Conservation (phyloP, 305 asterid species). For the Euphrasia arctica region DNA sequence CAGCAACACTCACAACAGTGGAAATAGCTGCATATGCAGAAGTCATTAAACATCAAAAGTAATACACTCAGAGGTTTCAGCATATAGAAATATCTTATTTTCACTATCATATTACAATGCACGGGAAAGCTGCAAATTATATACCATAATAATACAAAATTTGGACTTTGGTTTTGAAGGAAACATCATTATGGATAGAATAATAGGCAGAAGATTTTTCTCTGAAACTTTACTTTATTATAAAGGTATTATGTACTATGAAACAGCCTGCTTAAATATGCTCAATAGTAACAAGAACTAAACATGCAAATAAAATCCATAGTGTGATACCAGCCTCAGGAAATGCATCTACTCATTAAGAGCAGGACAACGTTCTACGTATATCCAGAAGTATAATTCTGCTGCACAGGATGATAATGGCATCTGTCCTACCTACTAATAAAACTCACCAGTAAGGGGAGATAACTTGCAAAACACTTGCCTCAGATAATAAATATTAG, state of each 20-base stretch:
- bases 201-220: background rate
- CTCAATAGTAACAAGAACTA: background rate
- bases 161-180: background rate
- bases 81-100: background rate
- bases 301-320: background rate
- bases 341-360: background rate
- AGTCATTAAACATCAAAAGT: conserved; percentile 12
- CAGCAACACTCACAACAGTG: conserved; percentile 75
- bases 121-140: background rate
- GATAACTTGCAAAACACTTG: conserved; percentile 1
- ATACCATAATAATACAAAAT: background rate
- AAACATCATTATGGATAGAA: background rate
- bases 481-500: conserved; percentile 1
- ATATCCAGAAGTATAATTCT: background rate
- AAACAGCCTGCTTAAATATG: background rate
- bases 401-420: background rate
- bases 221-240: background rate
- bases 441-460: background rate
- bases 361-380: background rate
- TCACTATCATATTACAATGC: background rate
- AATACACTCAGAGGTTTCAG: conserved; percentile 17
- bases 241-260: background rate
- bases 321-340: background rate
- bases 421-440: background rate
- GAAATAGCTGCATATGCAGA: conserved; percentile 52